Base-by-base conservation (phyloP, 2,329 filamentous ascomycete genomes). In the Fusarium circinatum region DNA sequence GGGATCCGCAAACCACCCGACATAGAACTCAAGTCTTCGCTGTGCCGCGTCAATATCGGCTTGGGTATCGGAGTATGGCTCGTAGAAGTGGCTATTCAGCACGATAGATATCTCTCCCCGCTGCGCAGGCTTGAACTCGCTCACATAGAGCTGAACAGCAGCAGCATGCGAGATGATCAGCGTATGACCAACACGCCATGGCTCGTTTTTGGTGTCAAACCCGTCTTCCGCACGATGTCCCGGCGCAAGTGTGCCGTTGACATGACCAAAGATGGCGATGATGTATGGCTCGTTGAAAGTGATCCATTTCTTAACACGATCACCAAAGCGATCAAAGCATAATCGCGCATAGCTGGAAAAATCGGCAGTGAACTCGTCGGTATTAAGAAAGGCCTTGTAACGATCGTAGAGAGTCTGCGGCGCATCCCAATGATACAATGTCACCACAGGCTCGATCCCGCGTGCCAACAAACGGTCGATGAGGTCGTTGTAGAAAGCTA, bases 211-310 rank as follows among this genome's bases (percentile, higher is more conserved):
- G 6, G 47, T 61, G 18, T 61, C 58, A 4, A 54, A 54, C 4
- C 48, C 58, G 9, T 36, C 38, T 38, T 45, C n/a, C 56, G 70
- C 56, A 32, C 56, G 15, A 2, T 61, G 61, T 2, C 74, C 76
- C 1, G 75, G 77, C 2, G 76, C 75, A 30, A 75, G 65, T 4
- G 49, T 66, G 0, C 75, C 76, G 24, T 75, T 76, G 15, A 68
- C 66, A 48, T 72, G 69, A 8, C 59, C 77, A 62, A 75, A 77
- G 26, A 78, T 76, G 10, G 77, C 71, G 12, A 73, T 71, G 30
- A 79, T 77, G 12, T 65, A 76, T 3, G 79, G 80, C 51, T 82
- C 79, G 45, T 80, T 81, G 10, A 78, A 75, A 0, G 79, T 81
- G 38, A 80, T 64, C 80, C 80, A 81, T 36, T 72, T 67, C 51